Evolutionary conservation across 2,329 filamentous ascomycete genomes (phyloP), one percentile per base, ranked within the genome.

Genomic region (Fusarium udum): DNA sequence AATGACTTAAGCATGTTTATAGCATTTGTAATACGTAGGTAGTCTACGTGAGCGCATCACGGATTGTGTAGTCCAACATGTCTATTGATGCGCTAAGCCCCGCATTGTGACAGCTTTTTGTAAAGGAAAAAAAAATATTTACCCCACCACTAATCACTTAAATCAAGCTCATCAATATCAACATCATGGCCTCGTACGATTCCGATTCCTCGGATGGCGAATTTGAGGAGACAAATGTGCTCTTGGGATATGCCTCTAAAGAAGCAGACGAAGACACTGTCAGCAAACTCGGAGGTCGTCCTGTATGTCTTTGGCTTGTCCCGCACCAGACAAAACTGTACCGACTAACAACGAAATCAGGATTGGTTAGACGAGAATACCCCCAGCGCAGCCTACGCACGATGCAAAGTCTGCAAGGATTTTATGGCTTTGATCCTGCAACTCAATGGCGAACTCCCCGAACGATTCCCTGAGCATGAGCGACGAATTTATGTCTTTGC

Each of bases 361-460:
- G 91, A 92, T 82, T 99, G 96, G 96, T 85, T 97, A 42, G 92
- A 95, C 75, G 84, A 87, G 60, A 89, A 87, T 45, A 86, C 92
- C 8, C 93, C 95, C 13, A 93, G 93, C 3, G 92, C 92, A 31
- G 86, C 91, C 2, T 87, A 97, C 15, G 94, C 93, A 28, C 92
- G 91, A 83, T 99, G 96, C 85, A 94, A 93, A 83, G 88, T 93
- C 74, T 99, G 96, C 89, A 93, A 94, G 75, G 89, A 91, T 59
- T 83, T 94, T 59, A 94, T 98, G 90, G 91, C 90, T 4, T 87
- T 98, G 16, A 89, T 99, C 7, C 88, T 99, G 52, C 95, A 99
- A 82, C 88, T 99, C 34, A 94, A 99, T 82, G 95, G 91, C 77
- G 95, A 98, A 80, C 87, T 98, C 7, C 95, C 95, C 20, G 92